Base-by-base conservation (phyloP, 2,329 filamentous ascomycete genomes). In the Neopestalotiopsis sp. region DNA sequence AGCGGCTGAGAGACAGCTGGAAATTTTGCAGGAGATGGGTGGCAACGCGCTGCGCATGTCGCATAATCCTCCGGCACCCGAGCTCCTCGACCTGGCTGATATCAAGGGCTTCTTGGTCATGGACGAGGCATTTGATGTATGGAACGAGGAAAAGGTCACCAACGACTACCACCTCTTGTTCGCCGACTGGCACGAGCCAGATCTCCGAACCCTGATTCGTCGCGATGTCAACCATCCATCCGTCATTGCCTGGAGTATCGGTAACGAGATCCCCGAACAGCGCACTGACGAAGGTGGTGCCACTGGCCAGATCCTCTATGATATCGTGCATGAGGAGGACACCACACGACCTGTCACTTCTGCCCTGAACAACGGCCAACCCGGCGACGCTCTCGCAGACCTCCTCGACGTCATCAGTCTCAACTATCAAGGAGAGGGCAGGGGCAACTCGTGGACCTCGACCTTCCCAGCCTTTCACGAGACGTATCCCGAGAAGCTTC, bases 401-500 rank as follows among this genome's bases (percentile, higher is more conserved):
- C 77, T 78, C 1, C 70, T 87, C 42, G 86, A 88, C 72, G 77
- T 88, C 58, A 75, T 84, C n/a, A 81, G 82, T 24, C 74, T 88
- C 4, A 89, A 89, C 76, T 89, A 88, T 75, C 86, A 88, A 72
- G 86, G 86, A 65, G 84, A 86, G 65, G 86, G 86, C 3, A 68
- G 59, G 6, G 69, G 69, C 52, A 70, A 68, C 10, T 72, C 71
- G 20, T 71, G 70, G 64, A 24, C 40, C 45, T 66, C 67, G 40
- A 68, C 72, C 10, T 87, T 83, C 71, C 78, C 80, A 0, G 70
- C 61, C 66, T 89, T 86, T 76, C 83, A 84, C 73, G 69, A 73
- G 24, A 74, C 73, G 4, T 86, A 80, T 71, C 85, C 84, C 0
- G 73, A 82, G 63, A 87, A 86, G 75, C 78, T 88, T 74, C 76